A percentile compares a stretch with the other conserved stretches of the same genome.
Conservation (phyloP, 2,329 filamentous ascomycete genomes). For the Bipolaris cookei region DNA sequence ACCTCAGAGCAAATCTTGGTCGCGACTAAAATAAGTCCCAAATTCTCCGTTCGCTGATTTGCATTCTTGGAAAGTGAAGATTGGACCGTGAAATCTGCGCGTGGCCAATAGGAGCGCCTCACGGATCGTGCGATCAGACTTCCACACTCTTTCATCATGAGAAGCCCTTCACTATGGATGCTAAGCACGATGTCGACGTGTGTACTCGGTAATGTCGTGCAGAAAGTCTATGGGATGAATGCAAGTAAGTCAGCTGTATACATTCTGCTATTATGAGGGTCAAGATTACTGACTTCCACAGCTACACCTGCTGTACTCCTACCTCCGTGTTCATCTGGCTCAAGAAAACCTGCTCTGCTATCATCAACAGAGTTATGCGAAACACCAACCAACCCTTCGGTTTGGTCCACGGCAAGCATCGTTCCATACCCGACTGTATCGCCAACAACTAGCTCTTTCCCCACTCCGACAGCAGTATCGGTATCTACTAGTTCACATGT, state of each 20-base stretch:
- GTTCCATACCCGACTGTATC: background rate
- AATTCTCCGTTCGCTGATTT: slow-evolving; percentile 11
- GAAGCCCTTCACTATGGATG: slow-evolving; percentile 21
- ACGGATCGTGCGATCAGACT: slow-evolving; percentile 9
- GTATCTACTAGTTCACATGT: background rate
- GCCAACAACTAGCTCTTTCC: background rate
- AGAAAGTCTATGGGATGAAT: slow-evolving; percentile 13
- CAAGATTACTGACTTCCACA: slow-evolving; percentile 10
- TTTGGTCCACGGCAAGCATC: background rate
- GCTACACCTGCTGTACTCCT: slow-evolving; percentile 18
- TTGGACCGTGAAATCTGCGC: slow-evolving; percentile 2
- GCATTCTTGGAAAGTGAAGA: slow-evolving; percentile 7
- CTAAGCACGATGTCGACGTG: slow-evolving; percentile 25
- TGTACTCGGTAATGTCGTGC: slow-evolving; percentile 21
- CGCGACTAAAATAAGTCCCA: slow-evolving; percentile 18
- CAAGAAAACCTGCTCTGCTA: slow-evolving; percentile 3
- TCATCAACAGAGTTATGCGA: slow-evolving; percentile 3
- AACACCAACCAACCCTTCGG: background rate
- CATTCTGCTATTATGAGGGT: background rate
- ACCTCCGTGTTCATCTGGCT: slow-evolving; percentile 22
- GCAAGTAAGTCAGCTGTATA: slow-evolving; percentile 18
- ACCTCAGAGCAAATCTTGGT: slow-evolving; percentile 3
- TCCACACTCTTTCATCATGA: slow-evolving; percentile 24
- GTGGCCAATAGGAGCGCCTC: slow-evolving; percentile 22
- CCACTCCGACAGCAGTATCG: background rate